Evolutionary conservation across 768 basidiomycete genomes (phyloP).

Genomic region (Suillus tomentosus): DNA sequence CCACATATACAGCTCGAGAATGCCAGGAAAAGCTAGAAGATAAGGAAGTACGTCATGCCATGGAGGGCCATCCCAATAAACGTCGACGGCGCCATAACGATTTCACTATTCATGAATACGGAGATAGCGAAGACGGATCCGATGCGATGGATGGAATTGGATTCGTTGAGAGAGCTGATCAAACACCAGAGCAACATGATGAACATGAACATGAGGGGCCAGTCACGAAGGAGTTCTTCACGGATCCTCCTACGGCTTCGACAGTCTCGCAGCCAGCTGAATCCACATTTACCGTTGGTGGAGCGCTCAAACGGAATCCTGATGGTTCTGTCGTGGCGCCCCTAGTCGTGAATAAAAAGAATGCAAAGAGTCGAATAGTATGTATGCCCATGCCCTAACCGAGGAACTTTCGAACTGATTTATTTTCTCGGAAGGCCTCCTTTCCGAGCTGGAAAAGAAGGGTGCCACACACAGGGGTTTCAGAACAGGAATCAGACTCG

Average conservation of each 20-base stretch:
- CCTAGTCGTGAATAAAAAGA: constrained; percentile 42
- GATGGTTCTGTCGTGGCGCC: constrained; percentile 63
- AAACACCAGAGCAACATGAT: neutral
- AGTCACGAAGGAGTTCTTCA: constrained; percentile 11
- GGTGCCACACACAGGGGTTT: constrained; percentile 29
- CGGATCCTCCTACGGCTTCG: constrained; percentile 20
- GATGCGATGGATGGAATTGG: constrained; percentile 30
- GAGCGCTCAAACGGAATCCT: constrained; percentile 64
- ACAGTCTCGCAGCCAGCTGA: constrained; percentile 16
- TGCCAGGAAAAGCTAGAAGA: constrained; percentile 61
- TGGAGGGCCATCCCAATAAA: constrained; percentile 50
- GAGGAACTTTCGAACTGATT: constrained; percentile 11
- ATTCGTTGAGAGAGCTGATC: constrained; percentile 11
- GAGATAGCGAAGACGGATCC: constrained; percentile 38
- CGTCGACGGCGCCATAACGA: constrained; percentile 48
- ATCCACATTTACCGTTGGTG: constrained; percentile 45
- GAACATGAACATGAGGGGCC: neutral
- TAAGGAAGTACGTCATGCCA: constrained; percentile 51
- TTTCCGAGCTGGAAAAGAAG: constrained; percentile 54
- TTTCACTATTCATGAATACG: constrained; percentile 12
- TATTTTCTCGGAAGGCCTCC: constrained; percentile 30
- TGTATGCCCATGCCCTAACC: constrained; percentile 16
- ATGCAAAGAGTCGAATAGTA: constrained; percentile 48
- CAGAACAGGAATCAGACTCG: constrained; percentile 47
- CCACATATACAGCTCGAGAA: constrained; percentile 58